Percentiles rank a stretch among this genome's conserved stretches.
These are phyloP conservation scores for Jamesozyma jinghongensis DNA, from an alignment of 805 yeast genomes.

Conservation along the genomic window DNA sequence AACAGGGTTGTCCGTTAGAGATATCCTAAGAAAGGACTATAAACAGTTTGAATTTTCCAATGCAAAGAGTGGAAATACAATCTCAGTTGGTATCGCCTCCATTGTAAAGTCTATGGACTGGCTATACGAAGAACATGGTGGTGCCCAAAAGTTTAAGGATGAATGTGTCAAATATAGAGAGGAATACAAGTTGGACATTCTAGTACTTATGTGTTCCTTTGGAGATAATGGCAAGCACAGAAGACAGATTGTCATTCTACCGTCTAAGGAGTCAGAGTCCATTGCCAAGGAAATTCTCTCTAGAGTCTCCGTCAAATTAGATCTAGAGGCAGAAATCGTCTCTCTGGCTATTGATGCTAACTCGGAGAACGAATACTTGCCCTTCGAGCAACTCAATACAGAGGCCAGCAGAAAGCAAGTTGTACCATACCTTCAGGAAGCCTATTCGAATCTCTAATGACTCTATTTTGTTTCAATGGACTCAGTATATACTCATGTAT, in stretches of 20 bases:
- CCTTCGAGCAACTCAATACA: slow-evolving; percentile 43
- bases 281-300: slow-evolving; percentile 7
- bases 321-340: not conserved
- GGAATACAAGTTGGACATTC: slow-evolving; percentile 32
- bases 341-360: not conserved
- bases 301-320: not conserved
- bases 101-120: slow-evolving; percentile 54
- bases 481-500: no score
- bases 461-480: no score
- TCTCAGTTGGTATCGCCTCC: slow-evolving; percentile 66
- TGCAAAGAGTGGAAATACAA: slow-evolving; percentile 15
- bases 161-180: slow-evolving; percentile 19
- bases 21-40: slow-evolving; percentile 74
- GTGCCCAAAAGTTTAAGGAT: slow-evolving; percentile 14
- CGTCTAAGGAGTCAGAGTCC: slow-evolving; percentile 11
- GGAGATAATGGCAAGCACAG: slow-evolving; percentile 26
- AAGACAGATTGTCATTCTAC: slow-evolving; percentile 37
- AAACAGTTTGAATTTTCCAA: slow-evolving; percentile 49
- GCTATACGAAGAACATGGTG: slow-evolving; percentile 34
- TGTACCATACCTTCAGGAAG: slow-evolving; percentile 46
- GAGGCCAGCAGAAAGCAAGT: slow-evolving; percentile 78
- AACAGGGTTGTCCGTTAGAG: slow-evolving; percentile 47
- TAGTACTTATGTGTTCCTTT: slow-evolving; percentile 43
- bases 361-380: not conserved
- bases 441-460: slow-evolving; percentile 9